These are phyloP conservation scores for Seminavis robusta DNA, from an alignment of 108 stramenopile species.

Conservation along the genomic window DNA sequence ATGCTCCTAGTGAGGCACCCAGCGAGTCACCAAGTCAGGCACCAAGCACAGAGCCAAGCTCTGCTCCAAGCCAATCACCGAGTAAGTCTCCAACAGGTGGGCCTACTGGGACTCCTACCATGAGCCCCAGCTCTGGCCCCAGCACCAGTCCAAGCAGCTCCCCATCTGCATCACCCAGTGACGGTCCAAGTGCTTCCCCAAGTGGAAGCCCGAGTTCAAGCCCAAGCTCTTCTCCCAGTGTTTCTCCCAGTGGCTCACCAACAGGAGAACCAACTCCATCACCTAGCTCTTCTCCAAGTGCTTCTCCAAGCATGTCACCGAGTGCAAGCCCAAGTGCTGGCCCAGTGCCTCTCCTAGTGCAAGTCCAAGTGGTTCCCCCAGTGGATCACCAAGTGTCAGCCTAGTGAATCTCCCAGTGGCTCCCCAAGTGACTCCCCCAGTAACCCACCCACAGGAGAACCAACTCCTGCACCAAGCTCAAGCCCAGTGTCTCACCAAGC, in stretches of 20 bases:
- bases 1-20: background rate
- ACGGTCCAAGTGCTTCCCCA: background rate
- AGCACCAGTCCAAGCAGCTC: too few relatives aligned
- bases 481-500: background rate
- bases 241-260: background rate
- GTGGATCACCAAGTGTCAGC: background rate
- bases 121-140: too few relatives aligned
- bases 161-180: too few relatives aligned
- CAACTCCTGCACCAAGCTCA: background rate
- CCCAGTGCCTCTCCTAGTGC: background rate
- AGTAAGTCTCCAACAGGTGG: background rate
- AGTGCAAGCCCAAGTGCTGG: background rate
- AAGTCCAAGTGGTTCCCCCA: background rate
- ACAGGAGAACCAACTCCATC: background rate
- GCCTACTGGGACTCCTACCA: background rate
- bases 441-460: background rate
- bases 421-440: background rate
- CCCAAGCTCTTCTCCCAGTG: background rate
- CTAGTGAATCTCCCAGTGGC: background rate
- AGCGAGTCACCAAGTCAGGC: background rate
- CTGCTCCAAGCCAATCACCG: background rate
- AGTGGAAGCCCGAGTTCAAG: background rate
- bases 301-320: too few relatives aligned
- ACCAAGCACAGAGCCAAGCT: too few relatives aligned
- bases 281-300: background rate